Evolutionary conservation across 441 rosid genomes (phyloP).

Genomic region (Populus hybrid): DNA sequence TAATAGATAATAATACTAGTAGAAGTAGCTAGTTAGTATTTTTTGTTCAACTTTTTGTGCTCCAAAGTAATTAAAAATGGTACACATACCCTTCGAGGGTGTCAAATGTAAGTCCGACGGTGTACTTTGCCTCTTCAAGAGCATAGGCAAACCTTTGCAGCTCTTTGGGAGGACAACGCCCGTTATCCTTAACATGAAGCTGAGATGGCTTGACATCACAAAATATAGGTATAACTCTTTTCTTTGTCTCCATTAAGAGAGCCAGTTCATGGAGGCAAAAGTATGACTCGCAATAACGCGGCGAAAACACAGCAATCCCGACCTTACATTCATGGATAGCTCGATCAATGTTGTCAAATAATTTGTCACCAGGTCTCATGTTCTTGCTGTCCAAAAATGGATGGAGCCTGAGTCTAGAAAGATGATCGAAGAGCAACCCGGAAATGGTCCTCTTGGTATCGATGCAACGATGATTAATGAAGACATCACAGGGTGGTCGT

Average conservation of each 20-base stretch:
- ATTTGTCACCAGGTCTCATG: conserved; percentile 70
- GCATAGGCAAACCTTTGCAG: conserved; percentile 43
- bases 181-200: conserved; percentile 42
- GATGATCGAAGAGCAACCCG: conserved; percentile 51
- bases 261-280: conserved; percentile 79
- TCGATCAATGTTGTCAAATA: conserved; percentile 42
- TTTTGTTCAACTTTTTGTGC: not conserved
- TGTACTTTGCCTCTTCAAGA: conserved; percentile 58
- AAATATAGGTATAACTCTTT: conserved; percentile 68
- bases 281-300: conserved; percentile 63
- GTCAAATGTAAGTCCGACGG: conserved; percentile 74
- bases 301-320: conserved; percentile 73
- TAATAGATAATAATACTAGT: not conserved
- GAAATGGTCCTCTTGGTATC: conserved; percentile 75
- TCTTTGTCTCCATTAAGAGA: conserved; percentile 57
- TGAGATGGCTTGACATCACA: conserved; percentile 71
- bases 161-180: conserved; percentile 28
- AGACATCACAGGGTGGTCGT: conserved; percentile 42
- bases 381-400: conserved; percentile 72
- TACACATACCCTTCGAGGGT: conserved; percentile 50
- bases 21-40: not conserved
- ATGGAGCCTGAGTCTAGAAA: conserved; percentile 31
- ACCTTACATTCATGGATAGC: conserved; percentile 51
- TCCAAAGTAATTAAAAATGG: too few species aligned
- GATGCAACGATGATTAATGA: conserved; percentile 67